These are phyloP conservation scores for Lathyrus aphaca DNA, from an alignment of 306 rosid species.

Conservation along the genomic window DNA sequence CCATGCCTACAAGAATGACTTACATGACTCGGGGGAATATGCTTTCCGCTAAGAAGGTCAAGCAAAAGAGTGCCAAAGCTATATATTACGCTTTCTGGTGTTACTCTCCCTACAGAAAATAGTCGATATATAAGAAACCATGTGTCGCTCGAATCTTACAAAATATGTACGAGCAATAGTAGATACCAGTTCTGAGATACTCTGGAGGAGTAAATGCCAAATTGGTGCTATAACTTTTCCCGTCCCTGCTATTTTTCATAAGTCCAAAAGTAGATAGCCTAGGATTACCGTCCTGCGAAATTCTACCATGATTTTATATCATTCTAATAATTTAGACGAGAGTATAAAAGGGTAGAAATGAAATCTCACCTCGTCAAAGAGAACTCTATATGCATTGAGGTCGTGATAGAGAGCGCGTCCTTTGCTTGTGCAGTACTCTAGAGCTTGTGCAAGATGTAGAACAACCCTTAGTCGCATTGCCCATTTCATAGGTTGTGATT, in stretches of 20 bases:
- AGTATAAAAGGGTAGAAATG: slow-evolving; percentile 19
- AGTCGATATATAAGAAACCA: slow-evolving; percentile 33
- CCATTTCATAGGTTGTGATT: slow-evolving; percentile 79
- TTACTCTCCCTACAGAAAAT: slow-evolving; percentile 68
- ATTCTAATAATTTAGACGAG: slow-evolving; percentile 8
- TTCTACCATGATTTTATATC: slow-evolving; percentile 37
- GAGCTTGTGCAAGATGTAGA: slow-evolving; percentile 85
- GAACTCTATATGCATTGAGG: slow-evolving; percentile 84
- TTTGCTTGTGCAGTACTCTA: slow-evolving; percentile 84
- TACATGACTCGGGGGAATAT: slow-evolving; percentile 84
- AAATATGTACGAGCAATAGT: slow-evolving; percentile 1
- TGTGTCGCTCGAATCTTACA: slow-evolving; percentile 1
- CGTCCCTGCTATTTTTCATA: slow-evolving; percentile 86
- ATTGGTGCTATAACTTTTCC: slow-evolving; percentile 86
- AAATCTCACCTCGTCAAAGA: slow-evolving; percentile 69
- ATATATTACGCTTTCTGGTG: slow-evolving; percentile 80
- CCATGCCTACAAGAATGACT: slow-evolving; percentile 50
- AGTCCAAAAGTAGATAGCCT: slow-evolving; percentile 82
- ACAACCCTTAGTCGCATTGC: slow-evolving; percentile 80
- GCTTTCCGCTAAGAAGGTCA: slow-evolving; percentile 87
- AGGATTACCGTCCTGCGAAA: slow-evolving; percentile 79
- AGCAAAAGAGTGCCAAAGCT: slow-evolving; percentile 88
- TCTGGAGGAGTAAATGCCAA: slow-evolving; percentile 92
- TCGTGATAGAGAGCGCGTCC: slow-evolving; percentile 82
- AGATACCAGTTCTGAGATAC: slow-evolving; percentile 81